phyloP scores from a whole-genome alignment of 1,284 basidiomycete species.

The Malassezia slooffiae region DNA sequence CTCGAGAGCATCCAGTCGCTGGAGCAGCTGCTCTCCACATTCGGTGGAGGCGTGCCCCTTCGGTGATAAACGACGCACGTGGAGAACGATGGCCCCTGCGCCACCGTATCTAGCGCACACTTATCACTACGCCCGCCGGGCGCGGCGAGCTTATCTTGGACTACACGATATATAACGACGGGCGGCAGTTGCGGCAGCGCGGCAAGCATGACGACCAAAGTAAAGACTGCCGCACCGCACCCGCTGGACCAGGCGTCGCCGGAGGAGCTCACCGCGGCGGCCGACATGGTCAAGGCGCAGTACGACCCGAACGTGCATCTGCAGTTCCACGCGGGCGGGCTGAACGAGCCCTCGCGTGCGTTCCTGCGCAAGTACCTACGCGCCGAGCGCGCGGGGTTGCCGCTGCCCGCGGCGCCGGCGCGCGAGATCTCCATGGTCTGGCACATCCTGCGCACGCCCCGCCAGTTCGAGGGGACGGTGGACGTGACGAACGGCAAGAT shows the following conservation, averaged over 20 bases:
- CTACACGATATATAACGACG: no score
- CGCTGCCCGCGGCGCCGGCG: not conserved
- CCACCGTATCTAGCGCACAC: no score
- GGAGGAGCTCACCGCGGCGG: conserved; percentile 7
- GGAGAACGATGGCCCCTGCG: no score
- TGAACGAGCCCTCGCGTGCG: conserved; percentile 6
- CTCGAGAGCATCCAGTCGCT: no score
- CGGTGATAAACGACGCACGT: no score
- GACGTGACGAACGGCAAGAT: conserved; percentile 4
- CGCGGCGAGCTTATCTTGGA: no score
- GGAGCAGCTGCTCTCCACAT: no score
- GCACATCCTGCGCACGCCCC: conserved; percentile 1
- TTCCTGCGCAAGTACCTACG: conserved; percentile 3
- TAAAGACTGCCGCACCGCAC: not conserved
- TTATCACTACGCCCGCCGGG: no score
- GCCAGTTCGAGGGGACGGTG: conserved; percentile 8
- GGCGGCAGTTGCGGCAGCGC: no score
- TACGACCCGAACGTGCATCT: not conserved
- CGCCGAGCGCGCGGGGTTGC: conserved; percentile 6
- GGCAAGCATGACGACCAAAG: no score
- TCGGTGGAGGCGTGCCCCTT: no score
- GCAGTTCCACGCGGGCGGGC: conserved; percentile 6
- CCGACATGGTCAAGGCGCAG: not conserved
- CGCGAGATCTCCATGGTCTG: conserved; percentile 3
- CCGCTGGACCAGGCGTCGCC: conserved; percentile 7